Evolutionary conservation across 345 rosid species (phyloP).

Genomic region (Lagerstroemia speciosa): DNA sequence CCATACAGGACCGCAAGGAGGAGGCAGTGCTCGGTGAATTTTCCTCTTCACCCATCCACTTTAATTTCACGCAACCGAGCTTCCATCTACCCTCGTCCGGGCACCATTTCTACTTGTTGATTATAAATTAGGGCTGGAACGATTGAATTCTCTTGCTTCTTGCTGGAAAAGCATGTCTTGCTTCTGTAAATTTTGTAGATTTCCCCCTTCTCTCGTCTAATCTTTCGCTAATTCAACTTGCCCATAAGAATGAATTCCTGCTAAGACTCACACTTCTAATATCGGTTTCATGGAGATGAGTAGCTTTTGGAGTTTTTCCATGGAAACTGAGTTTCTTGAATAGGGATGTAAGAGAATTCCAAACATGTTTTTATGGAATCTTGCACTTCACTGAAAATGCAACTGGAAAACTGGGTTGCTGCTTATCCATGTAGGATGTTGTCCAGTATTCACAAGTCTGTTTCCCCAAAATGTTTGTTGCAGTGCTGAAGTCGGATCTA

Average conservation of each 20-base stretch:
- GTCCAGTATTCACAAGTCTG: background rate
- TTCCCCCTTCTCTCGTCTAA: background rate
- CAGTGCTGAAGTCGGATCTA: slow-evolving; percentile 77
- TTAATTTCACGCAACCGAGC: background rate
- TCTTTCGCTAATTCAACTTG: background rate
- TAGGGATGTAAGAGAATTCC: background rate
- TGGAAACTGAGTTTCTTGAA: background rate
- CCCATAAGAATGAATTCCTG: background rate
- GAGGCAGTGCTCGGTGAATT: slow-evolving; percentile 46
- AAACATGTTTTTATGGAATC: background rate
- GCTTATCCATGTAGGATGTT: background rate
- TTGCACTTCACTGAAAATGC: background rate
- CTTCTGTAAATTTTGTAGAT: background rate
- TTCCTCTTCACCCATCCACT: slow-evolving; percentile 3
- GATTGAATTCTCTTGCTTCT: background rate
- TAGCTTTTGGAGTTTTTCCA: background rate
- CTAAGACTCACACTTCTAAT: background rate
- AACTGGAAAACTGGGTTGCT: background rate
- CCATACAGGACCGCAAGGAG: slow-evolving; percentile 56
- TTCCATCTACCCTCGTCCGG: background rate
- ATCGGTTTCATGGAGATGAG: background rate
- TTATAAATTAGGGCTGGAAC: background rate
- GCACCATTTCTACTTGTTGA: background rate
- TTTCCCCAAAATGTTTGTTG: slow-evolving; percentile 8
- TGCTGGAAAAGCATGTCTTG: background rate